phyloP scores from a whole-genome alignment of 768 basidiomycete genomes.

The Tulasnella sp. region DNA sequence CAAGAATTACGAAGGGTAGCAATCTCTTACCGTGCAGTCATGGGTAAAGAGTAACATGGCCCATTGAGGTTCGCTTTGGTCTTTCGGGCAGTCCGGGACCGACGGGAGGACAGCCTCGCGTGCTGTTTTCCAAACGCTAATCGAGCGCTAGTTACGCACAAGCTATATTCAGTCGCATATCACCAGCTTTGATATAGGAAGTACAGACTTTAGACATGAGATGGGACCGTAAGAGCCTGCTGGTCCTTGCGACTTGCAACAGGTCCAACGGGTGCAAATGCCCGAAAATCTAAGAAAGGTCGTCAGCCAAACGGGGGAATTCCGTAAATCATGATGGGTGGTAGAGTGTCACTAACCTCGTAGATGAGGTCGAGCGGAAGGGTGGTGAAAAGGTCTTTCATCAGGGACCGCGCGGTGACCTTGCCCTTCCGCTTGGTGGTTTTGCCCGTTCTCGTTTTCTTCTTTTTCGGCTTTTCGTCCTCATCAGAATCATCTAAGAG shows the following conservation, averaged over 20 bases:
- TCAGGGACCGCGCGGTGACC: background rate
- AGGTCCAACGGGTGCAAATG: slow-evolving; percentile 5
- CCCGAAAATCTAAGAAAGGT: background rate
- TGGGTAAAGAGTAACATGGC: background rate
- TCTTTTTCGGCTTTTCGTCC: background rate
- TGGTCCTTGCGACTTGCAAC: background rate
- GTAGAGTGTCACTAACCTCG: background rate
- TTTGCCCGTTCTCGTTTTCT: background rate
- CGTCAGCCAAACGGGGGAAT: too few relatives aligned
- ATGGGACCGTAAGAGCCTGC: background rate
- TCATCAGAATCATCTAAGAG: background rate
- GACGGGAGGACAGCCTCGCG: background rate
- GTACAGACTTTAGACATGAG: slow-evolving; percentile 12
- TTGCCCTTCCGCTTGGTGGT: background rate
- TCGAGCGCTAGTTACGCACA: background rate
- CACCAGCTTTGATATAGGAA: too few relatives aligned
- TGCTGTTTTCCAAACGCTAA: slow-evolving; percentile 4
- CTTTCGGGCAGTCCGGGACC: slow-evolving; percentile 10
- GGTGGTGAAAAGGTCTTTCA: slow-evolving; percentile 2
- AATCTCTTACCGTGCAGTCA: background rate
- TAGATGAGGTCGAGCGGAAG: slow-evolving; percentile 15
- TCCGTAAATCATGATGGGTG: background rate
- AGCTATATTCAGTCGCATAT: background rate
- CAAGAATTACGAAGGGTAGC: background rate
- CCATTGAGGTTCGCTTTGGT: slow-evolving; percentile 27